Evolutionary conservation across 1,284 basidiomycete species (phyloP).

Genomic region (Sporisorium reilianum): DNA sequence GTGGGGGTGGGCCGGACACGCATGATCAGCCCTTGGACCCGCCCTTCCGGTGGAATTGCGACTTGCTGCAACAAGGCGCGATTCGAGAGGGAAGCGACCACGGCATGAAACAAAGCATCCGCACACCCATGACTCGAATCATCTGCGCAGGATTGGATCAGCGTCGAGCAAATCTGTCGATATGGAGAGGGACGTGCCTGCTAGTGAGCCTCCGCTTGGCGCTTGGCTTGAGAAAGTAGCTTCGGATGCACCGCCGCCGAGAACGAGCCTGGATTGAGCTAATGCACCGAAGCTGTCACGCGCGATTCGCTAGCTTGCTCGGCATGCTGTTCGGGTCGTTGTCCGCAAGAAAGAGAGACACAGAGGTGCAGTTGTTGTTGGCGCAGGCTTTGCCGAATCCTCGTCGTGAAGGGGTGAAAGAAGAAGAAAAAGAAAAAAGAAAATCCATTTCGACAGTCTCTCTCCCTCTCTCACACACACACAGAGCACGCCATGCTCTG

Average conservation of each 20-base stretch:
- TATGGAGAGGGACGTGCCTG: too few relatives aligned
- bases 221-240: too few relatives aligned
- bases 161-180: not conserved
- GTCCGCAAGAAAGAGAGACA: not conserved
- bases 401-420: too few relatives aligned
- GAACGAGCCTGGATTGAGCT: not conserved
- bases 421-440: too few relatives aligned
- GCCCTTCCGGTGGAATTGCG: not conserved
- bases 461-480: too few relatives aligned
- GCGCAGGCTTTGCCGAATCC: not conserved
- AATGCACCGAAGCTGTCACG: not conserved
- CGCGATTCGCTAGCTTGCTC: not conserved
- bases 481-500: too few relatives aligned
- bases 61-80: too few relatives aligned
- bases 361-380: not conserved
- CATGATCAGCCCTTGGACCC: not conserved
- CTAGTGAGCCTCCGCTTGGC: too few relatives aligned
- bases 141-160: not conserved
- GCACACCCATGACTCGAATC: not conserved
- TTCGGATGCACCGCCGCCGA: too few relatives aligned
- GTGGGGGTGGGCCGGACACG: not conserved
- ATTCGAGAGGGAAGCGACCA: too few relatives aligned
- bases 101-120: not conserved
- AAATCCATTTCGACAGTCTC: too few relatives aligned
- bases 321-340: not conserved